Percentiles rank a stretch among this genome's conserved stretches.
Conservation (phyloP, 306 rosid genomes). For the Medicago arabica region DNA sequence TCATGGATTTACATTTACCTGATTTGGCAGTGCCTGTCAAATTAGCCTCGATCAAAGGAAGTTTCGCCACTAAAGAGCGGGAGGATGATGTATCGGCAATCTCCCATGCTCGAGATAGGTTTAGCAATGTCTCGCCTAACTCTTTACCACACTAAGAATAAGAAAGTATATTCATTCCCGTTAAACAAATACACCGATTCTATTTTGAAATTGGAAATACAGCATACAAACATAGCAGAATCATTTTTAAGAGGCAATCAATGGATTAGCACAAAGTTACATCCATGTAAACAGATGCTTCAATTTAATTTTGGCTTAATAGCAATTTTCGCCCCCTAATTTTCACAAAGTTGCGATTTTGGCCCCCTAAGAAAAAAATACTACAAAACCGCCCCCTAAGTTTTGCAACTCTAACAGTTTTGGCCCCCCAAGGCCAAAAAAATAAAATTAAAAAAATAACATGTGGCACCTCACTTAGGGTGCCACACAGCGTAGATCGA, state of each 20-base stretch:
- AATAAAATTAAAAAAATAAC: too few species aligned
- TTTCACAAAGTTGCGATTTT: too few species aligned
- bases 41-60: conserved; percentile 65
- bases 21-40: conserved; percentile 68
- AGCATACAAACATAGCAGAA: background rate
- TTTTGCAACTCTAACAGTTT: too few species aligned
- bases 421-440: too few species aligned
- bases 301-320: too few species aligned
- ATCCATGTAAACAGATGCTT: background rate
- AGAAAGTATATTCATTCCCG: conserved; percentile 25
- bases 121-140: conserved; percentile 79
- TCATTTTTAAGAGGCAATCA: conserved; percentile 23
- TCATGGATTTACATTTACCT: conserved; percentile 55
- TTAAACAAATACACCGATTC: conserved; percentile 27
- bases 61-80: conserved; percentile 61
- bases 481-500: too few species aligned
- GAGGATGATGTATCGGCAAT: conserved; percentile 80
- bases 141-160: conserved; percentile 86
- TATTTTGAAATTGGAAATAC: conserved; percentile 18
- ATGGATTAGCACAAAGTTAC: conserved; percentile 7
- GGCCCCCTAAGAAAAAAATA: too few species aligned
- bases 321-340: too few species aligned
- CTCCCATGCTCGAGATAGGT: conserved; percentile 93
- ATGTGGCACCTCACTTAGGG: too few species aligned
- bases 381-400: too few species aligned